phyloP scores from a whole-genome alignment of 768 basidiomycete species.

The Podaxis mareebaensis region DNA sequence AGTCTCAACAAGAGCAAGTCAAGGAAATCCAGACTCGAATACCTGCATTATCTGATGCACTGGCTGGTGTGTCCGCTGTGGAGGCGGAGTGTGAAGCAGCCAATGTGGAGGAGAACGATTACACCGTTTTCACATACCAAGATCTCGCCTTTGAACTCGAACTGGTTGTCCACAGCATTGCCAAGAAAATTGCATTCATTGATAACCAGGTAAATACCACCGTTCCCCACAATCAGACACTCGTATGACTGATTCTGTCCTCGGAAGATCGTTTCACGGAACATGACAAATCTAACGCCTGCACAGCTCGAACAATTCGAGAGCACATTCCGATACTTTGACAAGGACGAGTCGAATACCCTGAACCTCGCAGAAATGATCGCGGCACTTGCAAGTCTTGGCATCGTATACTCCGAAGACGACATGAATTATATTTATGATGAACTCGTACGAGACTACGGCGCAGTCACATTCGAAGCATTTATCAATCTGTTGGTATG shows the following conservation, averaged over 20 bases:
- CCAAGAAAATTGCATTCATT: constrained; percentile 92
- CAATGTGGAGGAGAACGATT: constrained; percentile 97
- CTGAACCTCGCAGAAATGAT: constrained; percentile 83
- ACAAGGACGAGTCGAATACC: constrained; percentile 89
- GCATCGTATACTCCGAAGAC: constrained; percentile 91
- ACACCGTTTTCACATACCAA: constrained; percentile 86
- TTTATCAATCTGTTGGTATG: constrained; percentile 90
- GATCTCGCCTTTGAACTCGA: constrained; percentile 91
- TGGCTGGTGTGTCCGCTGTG: constrained; percentile 56
- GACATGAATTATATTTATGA: constrained; percentile 85
- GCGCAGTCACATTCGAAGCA: constrained; percentile 89
- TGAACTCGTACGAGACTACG: constrained; percentile 77
- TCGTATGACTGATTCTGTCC: constrained; percentile 1
- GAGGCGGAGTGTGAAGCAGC: constrained; percentile 81
- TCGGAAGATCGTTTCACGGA: constrained; percentile 84
- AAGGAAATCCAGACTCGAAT: constrained; percentile 66
- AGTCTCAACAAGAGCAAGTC: constrained; percentile 78
- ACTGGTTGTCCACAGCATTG: constrained; percentile 75
- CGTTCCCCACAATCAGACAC: not conserved
- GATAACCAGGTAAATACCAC: constrained; percentile 79
- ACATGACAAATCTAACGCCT: constrained; percentile 92
- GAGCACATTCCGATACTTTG: constrained; percentile 96
- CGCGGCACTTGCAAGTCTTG: constrained; percentile 92
- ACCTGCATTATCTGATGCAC: constrained; percentile 58
- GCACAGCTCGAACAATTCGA: constrained; percentile 97